Percentiles rank a stretch among this genome's conserved stretches.
phyloP scores from a whole-genome alignment of 371 early-diverging fungal species.

The Basidiobolus heterosporus region DNA sequence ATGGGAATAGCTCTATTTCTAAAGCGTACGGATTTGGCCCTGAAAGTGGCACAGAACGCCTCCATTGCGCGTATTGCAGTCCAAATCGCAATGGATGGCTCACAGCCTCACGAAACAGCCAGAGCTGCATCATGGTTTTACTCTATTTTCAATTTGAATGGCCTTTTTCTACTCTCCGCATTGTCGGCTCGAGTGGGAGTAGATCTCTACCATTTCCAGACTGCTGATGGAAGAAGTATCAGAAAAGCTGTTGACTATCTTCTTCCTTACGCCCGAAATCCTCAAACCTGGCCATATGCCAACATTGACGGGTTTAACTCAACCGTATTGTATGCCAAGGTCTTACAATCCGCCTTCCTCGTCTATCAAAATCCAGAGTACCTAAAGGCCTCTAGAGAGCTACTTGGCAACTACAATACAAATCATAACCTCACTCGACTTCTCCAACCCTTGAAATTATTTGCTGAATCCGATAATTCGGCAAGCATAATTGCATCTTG shows the following conservation, averaged over 20 bases:
- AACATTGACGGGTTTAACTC: slow-evolving; percentile 3
- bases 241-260: slow-evolving; percentile 26
- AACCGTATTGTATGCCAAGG: slow-evolving; percentile 1
- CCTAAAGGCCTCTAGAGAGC: neutral
- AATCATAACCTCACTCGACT: no score
- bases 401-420: no score
- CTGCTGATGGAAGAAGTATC: slow-evolving; percentile 15
- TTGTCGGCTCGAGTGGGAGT: slow-evolving; percentile 8
- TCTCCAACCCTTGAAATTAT: no score
- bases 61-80: slow-evolving; percentile 10
- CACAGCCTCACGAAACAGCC: slow-evolving; percentile 17
- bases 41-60: slow-evolving; percentile 4
- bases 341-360: slow-evolving; percentile 2
- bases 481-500: no score
- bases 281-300: neutral
- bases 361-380: slow-evolving; percentile 3
- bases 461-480: no score
- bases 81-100: slow-evolving; percentile 17
- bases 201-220: slow-evolving; percentile 12
- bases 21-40: slow-evolving; percentile 12
- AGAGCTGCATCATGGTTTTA: slow-evolving; percentile 18
- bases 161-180: slow-evolving; percentile 14
- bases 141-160: slow-evolving; percentile 20
- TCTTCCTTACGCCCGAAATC: slow-evolving; percentile 16
- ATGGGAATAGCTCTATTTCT: slow-evolving; percentile 19